Conservation (phyloP, 495 filamentous ascomycete species). For the Annulohypoxylon bovei region DNA sequence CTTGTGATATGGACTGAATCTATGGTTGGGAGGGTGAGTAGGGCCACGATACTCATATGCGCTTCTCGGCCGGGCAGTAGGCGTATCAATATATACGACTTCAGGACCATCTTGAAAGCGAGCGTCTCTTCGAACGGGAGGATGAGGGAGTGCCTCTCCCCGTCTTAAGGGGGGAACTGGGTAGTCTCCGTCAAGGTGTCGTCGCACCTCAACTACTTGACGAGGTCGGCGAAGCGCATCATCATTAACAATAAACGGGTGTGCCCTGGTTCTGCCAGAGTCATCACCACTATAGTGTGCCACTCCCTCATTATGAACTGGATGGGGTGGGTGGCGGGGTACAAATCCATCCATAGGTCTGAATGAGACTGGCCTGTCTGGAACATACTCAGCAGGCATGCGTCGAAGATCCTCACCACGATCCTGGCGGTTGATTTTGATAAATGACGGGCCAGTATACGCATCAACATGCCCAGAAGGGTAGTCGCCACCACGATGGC, state of each 20-base stretch:
- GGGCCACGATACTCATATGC: constrained; percentile 20
- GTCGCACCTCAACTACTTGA: constrained; percentile 41
- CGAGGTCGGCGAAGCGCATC: constrained; percentile 25
- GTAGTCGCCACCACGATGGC: constrained; percentile 33
- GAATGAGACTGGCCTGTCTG: constrained; percentile 18
- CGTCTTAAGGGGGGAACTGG: constrained; percentile 8
- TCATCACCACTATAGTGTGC: constrained; percentile 25
- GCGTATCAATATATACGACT: constrained; percentile 33
- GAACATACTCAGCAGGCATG: constrained; percentile 24
- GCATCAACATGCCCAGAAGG: constrained; percentile 15
- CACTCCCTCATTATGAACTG: constrained; percentile 20
- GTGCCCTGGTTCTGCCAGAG: constrained; percentile 36
- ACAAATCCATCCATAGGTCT: constrained; percentile 10
- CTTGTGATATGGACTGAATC: constrained; percentile 16
- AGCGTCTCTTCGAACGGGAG: constrained; percentile 18
- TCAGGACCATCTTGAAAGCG: constrained; percentile 19
- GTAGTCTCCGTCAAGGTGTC: constrained; percentile 21
- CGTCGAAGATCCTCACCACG: constrained; percentile 33
- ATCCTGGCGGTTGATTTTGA: constrained; percentile 23
- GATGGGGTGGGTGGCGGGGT: constrained; percentile 22
- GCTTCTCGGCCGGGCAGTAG: constrained; percentile 17
- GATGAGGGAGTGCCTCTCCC: constrained; percentile 13
- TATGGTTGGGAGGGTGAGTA: not conserved
- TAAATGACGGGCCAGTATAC: constrained; percentile 21
- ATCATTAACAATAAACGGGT: constrained; percentile 38